Percentiles rank a stretch among this genome's conserved stretches.
These are phyloP conservation scores for Macaranga tanarius DNA, from an alignment of 441 rosid genomes.

Conservation along the genomic window DNA sequence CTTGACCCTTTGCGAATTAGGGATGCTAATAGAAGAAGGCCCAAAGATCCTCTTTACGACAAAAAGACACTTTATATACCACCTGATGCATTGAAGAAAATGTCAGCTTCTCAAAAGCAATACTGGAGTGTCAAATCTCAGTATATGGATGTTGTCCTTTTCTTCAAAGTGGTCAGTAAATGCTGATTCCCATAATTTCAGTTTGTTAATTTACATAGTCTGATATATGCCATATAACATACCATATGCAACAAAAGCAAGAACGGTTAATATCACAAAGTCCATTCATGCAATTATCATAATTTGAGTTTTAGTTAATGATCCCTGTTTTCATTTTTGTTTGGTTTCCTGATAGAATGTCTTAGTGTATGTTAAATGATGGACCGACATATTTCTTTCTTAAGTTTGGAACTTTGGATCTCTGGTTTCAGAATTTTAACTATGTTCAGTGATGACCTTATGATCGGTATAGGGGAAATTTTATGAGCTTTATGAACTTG, in stretches of 20 bases:
- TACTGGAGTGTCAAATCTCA: slow-evolving; percentile 84
- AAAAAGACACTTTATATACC: slow-evolving; percentile 77
- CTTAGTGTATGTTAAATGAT: no score
- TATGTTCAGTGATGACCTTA: slow-evolving; percentile 8
- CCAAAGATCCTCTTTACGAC: slow-evolving; percentile 75
- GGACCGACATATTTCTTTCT: neutral
- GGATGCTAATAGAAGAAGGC: slow-evolving; percentile 80
- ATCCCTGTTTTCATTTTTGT: neutral
- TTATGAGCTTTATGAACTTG: slow-evolving; percentile 94
- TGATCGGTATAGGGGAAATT: slow-evolving; percentile 68
- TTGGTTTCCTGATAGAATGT: no score
- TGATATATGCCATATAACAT: slow-evolving; percentile 1
- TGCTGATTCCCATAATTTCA: neutral
- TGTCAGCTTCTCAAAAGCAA: slow-evolving; percentile 95
- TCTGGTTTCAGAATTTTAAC: neutral
- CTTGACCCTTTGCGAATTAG: slow-evolving; percentile 70
- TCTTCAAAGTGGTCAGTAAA: slow-evolving; percentile 96
- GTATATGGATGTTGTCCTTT: slow-evolving; percentile 88
- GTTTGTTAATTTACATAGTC: neutral
- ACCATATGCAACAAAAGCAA: neutral
- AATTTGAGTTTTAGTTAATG: neutral
- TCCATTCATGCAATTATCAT: neutral
- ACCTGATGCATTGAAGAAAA: slow-evolving; percentile 64
- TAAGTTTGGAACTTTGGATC: neutral
- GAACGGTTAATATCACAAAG: neutral